These are phyloP conservation scores for Aspergillus campestris DNA, from an alignment of 495 filamentous ascomycete genomes.

Conservation along the genomic window DNA sequence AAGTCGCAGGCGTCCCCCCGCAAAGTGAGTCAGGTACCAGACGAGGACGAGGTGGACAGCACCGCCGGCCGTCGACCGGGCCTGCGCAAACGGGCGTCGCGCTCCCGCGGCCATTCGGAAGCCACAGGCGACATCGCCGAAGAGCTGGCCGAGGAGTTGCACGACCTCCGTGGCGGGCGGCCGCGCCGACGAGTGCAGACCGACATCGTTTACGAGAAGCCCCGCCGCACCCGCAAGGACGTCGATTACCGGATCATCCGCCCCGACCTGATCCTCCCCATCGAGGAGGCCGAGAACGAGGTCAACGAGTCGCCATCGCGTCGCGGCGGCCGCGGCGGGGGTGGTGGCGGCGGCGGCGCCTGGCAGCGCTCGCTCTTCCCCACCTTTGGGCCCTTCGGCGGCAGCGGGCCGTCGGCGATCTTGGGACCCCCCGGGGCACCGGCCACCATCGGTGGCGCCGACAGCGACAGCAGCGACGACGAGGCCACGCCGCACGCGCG, in stretches of 20 bases:
- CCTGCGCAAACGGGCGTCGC: conserved; percentile 38
- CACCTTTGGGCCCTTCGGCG: conserved; percentile 87
- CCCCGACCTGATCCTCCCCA: conserved; percentile 56
- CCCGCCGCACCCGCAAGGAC: conserved; percentile 46
- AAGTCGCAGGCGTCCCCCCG: conserved; percentile 34
- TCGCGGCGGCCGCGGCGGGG: conserved; percentile 45
- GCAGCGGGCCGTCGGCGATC: conserved; percentile 61
- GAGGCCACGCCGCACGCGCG: conserved; percentile 52
- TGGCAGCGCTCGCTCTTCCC: conserved; percentile 76
- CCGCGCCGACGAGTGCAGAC: conserved; percentile 44
- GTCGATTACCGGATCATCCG: conserved; percentile 71
- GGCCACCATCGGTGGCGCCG: conserved; percentile 62
- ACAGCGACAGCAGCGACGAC: conserved; percentile 96
- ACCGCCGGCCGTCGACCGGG: conserved; percentile 42
- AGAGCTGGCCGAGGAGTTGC: conserved; percentile 72
- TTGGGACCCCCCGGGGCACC: conserved; percentile 71
- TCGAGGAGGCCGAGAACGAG: conserved; percentile 60
- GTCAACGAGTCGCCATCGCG: conserved; percentile 60
- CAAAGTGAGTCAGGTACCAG: conserved; percentile 29
- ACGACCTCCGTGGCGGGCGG: conserved; percentile 53
- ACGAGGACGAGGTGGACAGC: conserved; percentile 40
- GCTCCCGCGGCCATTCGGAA: conserved; percentile 47
- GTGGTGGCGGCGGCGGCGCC: conserved; percentile 39
- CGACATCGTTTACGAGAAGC: conserved; percentile 51
- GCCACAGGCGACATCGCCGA: conserved; percentile 46